phyloP scores from a whole-genome alignment of 1,284 basidiomycete genomes.

The Rhodotorula mucilaginosa region DNA sequence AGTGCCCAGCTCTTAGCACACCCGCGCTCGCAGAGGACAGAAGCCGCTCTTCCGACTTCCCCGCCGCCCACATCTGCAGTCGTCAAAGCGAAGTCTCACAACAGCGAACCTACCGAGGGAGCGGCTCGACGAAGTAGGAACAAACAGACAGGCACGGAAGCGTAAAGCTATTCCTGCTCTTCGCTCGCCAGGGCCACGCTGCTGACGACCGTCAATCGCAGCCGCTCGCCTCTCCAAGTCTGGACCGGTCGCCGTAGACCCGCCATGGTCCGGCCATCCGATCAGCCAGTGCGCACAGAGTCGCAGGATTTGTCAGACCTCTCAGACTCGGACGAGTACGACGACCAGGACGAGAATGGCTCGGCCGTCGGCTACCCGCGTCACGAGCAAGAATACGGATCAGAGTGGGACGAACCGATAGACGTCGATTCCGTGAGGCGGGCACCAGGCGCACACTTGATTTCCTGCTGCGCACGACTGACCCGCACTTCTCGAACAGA shows the following conservation, averaged over 20 bases:
- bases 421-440: slow-evolving; percentile 32
- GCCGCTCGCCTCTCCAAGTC: too few relatives aligned
- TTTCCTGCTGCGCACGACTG: not conserved
- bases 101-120: too few relatives aligned
- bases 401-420: slow-evolving; percentile 27
- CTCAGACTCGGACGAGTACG: slow-evolving; percentile 37
- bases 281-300: not conserved
- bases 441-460: fast-evolving
- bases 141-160: too few relatives aligned
- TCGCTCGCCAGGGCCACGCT: too few relatives aligned
- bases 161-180: too few relatives aligned
- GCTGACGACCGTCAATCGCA: too few relatives aligned
- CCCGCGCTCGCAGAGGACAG: too few relatives aligned
- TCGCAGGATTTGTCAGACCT: slow-evolving; percentile 20
- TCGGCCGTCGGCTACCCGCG: slow-evolving; percentile 18
- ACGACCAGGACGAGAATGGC: slow-evolving; percentile 13
- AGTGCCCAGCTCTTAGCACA: too few relatives aligned
- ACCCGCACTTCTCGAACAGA: slow-evolving; percentile 2
- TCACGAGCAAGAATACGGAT: slow-evolving; percentile 13
- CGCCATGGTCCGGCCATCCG: slow-evolving; percentile 21
- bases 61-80: not conserved
- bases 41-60: too few relatives aligned
- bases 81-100: not conserved
- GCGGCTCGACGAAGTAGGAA: too few relatives aligned
- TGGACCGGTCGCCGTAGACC: not conserved